These are phyloP conservation scores for Gynandropsis gynandra DNA, from an alignment of 345 rosid genomes.

Conservation along the genomic window DNA sequence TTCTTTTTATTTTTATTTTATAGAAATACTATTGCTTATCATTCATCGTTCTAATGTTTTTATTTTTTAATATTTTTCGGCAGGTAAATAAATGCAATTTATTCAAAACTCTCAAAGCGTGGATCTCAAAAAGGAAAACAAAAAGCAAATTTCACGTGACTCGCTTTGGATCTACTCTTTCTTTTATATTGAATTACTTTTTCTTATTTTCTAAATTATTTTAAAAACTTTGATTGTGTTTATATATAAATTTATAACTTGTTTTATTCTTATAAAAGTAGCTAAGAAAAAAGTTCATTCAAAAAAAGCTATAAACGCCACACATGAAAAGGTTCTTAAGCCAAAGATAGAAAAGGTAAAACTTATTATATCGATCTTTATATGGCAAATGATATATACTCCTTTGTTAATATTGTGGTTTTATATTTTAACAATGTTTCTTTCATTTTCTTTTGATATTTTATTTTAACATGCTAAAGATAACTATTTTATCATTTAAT, in stretches of 20 bases:
- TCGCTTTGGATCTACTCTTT: constrained; percentile 21
- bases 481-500: too few species aligned
- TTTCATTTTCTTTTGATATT: too few species aligned
- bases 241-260: constrained; percentile 24
- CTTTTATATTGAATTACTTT: constrained; percentile 1
- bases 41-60: too few species aligned
- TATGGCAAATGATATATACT: constrained; percentile 25
- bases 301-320: constrained; percentile 20
- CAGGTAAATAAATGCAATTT: constrained; percentile 28
- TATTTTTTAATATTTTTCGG: not conserved
- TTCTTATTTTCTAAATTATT: constrained; percentile 9
- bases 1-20: too few species aligned
- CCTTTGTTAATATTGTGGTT: not conserved
- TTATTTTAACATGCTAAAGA: too few species aligned
- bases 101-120: constrained; percentile 16
- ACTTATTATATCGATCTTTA: constrained; percentile 18
- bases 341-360: constrained; percentile 20
- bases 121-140: constrained; percentile 24
- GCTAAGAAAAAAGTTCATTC: constrained; percentile 10
- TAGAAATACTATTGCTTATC: too few species aligned
- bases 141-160: constrained; percentile 13
- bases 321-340: constrained; percentile 21
- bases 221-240: constrained; percentile 19
- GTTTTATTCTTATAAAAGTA: not conserved
- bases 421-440: too few species aligned